Base-by-base conservation (phyloP, 768 basidiomycete species). In the Paxillus rubicundulus region DNA sequence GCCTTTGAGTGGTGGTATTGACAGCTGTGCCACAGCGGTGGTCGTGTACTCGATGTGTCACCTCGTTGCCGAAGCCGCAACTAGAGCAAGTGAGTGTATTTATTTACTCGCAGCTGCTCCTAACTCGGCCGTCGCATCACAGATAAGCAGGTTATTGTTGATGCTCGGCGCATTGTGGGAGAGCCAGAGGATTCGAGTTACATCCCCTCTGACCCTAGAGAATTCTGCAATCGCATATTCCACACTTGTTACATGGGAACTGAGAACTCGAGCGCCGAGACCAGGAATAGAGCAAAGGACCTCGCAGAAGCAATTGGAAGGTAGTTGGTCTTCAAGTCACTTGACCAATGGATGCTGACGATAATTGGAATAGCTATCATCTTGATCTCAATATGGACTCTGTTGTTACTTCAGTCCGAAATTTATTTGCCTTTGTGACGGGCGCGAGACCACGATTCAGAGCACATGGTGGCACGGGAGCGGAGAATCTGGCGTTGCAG, bases 161-260 rank as follows among this genome's bases (percentile, higher is more conserved):
- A 99, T 67, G 96, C 95, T 0, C 77, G 94, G 27, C 82, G 95
- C 40, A 94, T 99, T 52, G 82, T 79, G 0, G 92, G 95, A 4
- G 92, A 96, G 65, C 77, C 86, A 0, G 85, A 85, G 49, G 84
- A 81, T 53, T 96, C 95, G 2, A 72, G 72, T 2, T 98, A 98
- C 65, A 62, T 92, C 24, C 96, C 97, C 1, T 78, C 82, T 0
- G 94, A 99, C 67, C 84, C 95, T 0, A 82, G 78, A 42, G 97
- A 98, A 65, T 93, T 98, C 61, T 83, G 84, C 24, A 77, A 75
- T 48, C 79, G 92, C 21, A 86, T 98, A 49, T 96, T 99, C 75
- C 95, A 98, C 69, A 96, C 95, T 0, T 97, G 93, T 70, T 99
- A 96, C 71, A 98, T 99, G 97, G 96, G 96, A 5, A 99, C 97